Conservation (phyloP, 75 land plant species). For the Cupressus sempervirens region DNA sequence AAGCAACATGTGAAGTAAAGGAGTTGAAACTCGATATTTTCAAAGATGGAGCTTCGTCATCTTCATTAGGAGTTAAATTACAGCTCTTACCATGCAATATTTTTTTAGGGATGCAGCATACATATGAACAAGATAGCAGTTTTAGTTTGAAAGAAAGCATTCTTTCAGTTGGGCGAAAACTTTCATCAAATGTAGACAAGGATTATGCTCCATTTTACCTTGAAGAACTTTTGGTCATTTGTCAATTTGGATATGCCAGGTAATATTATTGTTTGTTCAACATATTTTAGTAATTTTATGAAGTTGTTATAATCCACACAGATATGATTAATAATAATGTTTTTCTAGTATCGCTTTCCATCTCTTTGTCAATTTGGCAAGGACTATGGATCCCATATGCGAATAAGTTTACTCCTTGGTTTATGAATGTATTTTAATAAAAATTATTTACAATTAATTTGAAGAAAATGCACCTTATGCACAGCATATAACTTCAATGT, state of each 20-base stretch:
- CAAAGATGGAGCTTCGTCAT: constrained; percentile 49
- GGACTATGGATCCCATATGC: no score
- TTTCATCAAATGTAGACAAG: constrained; percentile 19
- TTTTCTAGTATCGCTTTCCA: not conserved
- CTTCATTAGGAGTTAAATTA: constrained; percentile 48
- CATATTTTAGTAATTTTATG: not conserved
- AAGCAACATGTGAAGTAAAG: constrained; percentile 67
- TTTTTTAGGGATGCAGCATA: constrained; percentile 41
- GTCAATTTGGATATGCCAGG: constrained; percentile 84
- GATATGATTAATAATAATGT: not conserved
- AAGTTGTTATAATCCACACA: not conserved
- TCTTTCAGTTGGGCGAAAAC: constrained; percentile 14
- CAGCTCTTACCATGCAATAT: constrained; percentile 50
- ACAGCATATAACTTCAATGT: no score
- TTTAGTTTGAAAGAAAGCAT: constrained; percentile 15
- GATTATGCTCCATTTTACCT: constrained; percentile 50
- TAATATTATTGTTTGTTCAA: constrained; percentile 15
- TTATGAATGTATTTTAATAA: no score
- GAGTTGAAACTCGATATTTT: constrained; percentile 70
- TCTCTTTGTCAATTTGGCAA: not conserved
- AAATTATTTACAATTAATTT: no score
- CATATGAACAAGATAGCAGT: constrained; percentile 34
- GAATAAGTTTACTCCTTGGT: no score
- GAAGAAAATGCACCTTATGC: no score
- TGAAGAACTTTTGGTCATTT: constrained; percentile 62